Base-by-base conservation (phyloP, 2,329 filamentous ascomycete genomes). In the Aspergillus neoniger region DNA sequence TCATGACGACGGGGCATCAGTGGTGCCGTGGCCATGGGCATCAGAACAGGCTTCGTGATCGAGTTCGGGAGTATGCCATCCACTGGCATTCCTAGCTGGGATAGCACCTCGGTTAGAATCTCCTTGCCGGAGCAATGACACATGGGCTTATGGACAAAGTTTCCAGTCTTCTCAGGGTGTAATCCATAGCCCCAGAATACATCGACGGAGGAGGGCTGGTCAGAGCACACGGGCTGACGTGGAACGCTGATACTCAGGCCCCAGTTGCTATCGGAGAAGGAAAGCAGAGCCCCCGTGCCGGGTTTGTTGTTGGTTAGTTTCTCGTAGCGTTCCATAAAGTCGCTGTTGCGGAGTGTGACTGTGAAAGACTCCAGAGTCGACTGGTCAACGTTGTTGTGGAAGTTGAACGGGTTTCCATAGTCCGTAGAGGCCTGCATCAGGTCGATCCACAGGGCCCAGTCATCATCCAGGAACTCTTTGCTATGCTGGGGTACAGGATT, bases 181-280 rank as follows among this genome's bases (percentile, higher is more conserved):
- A 79, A 68, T 3, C 71, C 74, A 59, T 79, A 80, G 9, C 76
- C 74, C 73, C 76, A 77, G 54, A 79, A 67, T 17, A 79, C 74
- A 43, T 74, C 65, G 39, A 71, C 68, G 54, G 69, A 63, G 49
- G 57, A 51, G 1, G 69, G 68, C 60, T 80, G 78, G 38, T 72
- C 69, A 32, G 73, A 66, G 65, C 79, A 79, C 60, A 79, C 72
- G n/a, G 76, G 77, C 60, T 80, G 77, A 21, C 72, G 72, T 28
- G 76, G 76, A 58, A 80, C 67, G 2, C 74, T 76, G 65, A 77
- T 72, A 59, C 69, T 75, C 56, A 80, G 59, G 9, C 76, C 63
- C 78, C 78, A 80, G 25, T 68, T 70, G 59, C 72, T 77, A 57
- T 78, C 74, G 41, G 72, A 70, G 28, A 75, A 65, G 0, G 73